Evolutionary conservation across 345 rosid species (phyloP), one percentile per base, ranked within the genome.

Genomic region (Pseudoturritis turrita): DNA sequence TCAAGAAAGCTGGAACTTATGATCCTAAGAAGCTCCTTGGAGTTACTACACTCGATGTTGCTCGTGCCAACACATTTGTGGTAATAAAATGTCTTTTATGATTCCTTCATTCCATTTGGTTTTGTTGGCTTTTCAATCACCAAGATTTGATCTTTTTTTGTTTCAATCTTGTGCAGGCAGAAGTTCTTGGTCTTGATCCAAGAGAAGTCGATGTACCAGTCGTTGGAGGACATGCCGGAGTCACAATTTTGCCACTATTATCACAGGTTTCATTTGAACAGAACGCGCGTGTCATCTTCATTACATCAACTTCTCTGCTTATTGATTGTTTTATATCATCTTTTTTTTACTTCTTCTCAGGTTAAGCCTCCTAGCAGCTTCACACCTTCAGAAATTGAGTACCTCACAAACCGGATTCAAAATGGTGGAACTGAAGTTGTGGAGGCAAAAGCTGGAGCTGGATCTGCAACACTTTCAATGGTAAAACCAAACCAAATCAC

Each of bases 201-300:
- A 83, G 96, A 81, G 92, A 89, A 75, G 97, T 92, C 9, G 89
- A 87, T 79, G 97, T 90, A 74, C 99, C 99, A 11, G 99, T 96
- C 35, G 94, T 92, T 51, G 99, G 96, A 19, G 99, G 99, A 64
- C 99, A 96, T 71, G 81, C 98, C 0, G 98, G 98, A 68, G 92
- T 92, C 69, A 92, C 99, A 14, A 92, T 92, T 40, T 83, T 95
- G 85, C 99, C 99, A 54, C 92, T 95, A 58, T 60, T 92, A 62
- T 96, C 99, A 50, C 99, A 91, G 94, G 98, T 73, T 77, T 26
- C 26, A 15, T 23, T 56, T 25, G 10, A 53, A 37, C 19, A 29
- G 5, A 23, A 47, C 1, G 6, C 5, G 2, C 28, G 2, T 2
- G 26, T 52, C 37, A 2, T 41, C 10, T 49, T 5, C 59, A 46